Evolutionary conservation across 768 basidiomycete species (phyloP).

Genomic region (Amanita thiersii): DNA sequence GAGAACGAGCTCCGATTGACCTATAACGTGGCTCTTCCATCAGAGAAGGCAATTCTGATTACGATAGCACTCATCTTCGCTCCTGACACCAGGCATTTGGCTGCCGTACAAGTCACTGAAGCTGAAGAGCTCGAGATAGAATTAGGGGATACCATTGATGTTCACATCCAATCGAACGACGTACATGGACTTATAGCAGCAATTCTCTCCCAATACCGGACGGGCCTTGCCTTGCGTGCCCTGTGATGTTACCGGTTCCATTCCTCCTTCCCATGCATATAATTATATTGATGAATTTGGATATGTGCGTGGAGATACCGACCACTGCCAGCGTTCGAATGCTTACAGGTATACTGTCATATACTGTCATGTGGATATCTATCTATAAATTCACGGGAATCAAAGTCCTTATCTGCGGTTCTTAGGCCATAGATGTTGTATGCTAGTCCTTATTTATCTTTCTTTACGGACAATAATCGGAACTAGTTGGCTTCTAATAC

Average conservation of each 20-base stretch:
- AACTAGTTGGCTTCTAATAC: constrained; percentile 14
- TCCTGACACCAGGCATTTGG: constrained; percentile 60
- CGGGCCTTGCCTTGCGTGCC: constrained; percentile 2
- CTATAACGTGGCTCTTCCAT: constrained; percentile 38
- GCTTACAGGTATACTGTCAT: too few species aligned
- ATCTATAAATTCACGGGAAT: constrained; percentile 13
- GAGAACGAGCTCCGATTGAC: constrained; percentile 74
- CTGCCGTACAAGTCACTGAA: constrained; percentile 47
- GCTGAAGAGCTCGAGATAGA: constrained; percentile 45
- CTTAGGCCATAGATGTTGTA: too few species aligned
- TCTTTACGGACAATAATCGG: constrained; percentile 6
- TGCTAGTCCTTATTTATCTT: too few species aligned
- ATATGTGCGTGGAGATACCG: too few species aligned
- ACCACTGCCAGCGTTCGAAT: too few species aligned
- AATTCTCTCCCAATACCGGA: constrained; percentile 41
- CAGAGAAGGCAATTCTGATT: constrained; percentile 25
- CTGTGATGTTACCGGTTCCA: background rate
- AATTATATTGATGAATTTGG: too few species aligned
- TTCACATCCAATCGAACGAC: constrained; percentile 57
- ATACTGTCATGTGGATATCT: constrained; percentile 10
- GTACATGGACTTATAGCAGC: constrained; percentile 57
- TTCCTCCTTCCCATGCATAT: too few species aligned
- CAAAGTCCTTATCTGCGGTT: constrained; percentile 6
- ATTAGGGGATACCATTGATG: constrained; percentile 50
- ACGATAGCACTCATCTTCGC: constrained; percentile 57